phyloP scores from a whole-genome alignment of 345 rosid genomes.

The Eucalyptus cloeziana region DNA sequence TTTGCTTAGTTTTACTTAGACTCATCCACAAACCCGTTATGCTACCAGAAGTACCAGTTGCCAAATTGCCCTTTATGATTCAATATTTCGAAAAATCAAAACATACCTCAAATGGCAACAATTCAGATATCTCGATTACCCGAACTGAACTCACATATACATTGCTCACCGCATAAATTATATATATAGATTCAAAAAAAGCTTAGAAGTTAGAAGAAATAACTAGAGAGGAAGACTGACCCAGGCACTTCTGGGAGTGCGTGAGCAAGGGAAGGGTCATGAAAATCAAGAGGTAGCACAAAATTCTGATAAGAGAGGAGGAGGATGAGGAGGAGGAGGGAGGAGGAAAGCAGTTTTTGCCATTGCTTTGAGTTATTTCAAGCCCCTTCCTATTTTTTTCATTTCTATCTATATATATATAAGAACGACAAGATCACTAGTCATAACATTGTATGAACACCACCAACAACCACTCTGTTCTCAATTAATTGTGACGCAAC shows the following conservation, averaged over 20 bases:
- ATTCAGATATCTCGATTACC: too few species aligned
- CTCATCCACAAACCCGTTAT: background rate
- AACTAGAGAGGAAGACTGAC: background rate
- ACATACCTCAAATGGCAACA: background rate
- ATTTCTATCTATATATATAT: too few species aligned
- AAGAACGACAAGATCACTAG: too few species aligned
- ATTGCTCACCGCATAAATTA: too few species aligned
- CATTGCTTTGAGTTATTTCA: too few species aligned
- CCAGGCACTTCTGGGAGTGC: background rate
- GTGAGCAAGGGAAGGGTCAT: background rate
- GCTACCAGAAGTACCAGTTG: background rate
- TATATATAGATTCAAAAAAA: background rate
- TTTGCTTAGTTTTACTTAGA: background rate
- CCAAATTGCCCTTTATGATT: background rate
- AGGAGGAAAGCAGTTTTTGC: too few species aligned
- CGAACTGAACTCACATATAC: too few species aligned
- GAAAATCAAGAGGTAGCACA: background rate
- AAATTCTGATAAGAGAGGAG: background rate
- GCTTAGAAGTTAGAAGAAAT: background rate
- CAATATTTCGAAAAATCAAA: background rate
- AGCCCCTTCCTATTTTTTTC: too few species aligned
- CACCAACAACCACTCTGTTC: too few species aligned
- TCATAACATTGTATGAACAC: too few species aligned
- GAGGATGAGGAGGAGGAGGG: too few species aligned
- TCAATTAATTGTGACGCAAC: too few species aligned